These are phyloP conservation scores for Buxus sempervirens DNA, from an alignment of 164 flowering plant species.

Conservation along the genomic window DNA sequence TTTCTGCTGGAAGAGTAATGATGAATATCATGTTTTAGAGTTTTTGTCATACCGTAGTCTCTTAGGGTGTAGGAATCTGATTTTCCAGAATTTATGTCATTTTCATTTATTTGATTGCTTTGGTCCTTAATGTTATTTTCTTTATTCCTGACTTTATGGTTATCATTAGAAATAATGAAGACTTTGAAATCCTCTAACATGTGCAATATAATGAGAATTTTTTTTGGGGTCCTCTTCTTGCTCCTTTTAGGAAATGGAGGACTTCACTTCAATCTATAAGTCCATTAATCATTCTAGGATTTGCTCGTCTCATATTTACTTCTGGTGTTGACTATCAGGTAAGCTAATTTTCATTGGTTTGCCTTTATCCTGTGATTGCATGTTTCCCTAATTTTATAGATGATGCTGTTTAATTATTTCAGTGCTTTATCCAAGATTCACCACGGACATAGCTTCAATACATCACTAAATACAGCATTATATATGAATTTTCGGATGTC, in stretches of 20 bases:
- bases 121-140: neutral
- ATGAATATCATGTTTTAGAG: neutral
- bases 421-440: too few species aligned
- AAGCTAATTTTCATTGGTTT: conserved; percentile 8
- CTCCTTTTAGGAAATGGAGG: conserved; percentile 51
- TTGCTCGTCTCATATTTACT: conserved; percentile 75
- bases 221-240: neutral
- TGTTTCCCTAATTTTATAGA: neutral
- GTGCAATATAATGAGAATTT: neutral
- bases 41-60: neutral
- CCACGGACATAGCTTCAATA: too few species aligned
- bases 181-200: neutral
- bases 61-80: neutral
- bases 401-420: neutral
- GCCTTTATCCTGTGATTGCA: neutral
- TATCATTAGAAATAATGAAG: too few species aligned
- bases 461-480: too few species aligned
- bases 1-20: neutral
- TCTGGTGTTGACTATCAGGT: conserved; percentile 89
- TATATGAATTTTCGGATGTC: too few species aligned
- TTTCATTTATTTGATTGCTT: neutral
- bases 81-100: neutral
- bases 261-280: conserved; percentile 49
- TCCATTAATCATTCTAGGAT: conserved; percentile 73
- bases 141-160: too few species aligned